Conservation (phyloP, 2,329 filamentous ascomycete genomes). For the Sarocladium oryzae region DNA sequence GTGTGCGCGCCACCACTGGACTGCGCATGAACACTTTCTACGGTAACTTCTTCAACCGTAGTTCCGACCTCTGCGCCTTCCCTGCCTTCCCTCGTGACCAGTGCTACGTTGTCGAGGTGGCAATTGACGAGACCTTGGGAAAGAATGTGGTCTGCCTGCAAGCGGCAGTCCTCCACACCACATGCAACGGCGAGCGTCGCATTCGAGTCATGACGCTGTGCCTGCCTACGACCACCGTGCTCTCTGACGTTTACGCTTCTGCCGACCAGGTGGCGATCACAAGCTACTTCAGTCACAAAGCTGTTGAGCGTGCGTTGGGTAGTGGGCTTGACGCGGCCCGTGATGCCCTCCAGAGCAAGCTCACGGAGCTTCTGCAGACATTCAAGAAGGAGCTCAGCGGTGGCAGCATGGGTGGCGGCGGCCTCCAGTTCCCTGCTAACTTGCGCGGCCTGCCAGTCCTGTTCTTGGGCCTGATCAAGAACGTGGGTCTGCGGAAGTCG, state of each 20-base stretch:
- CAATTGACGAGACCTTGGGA: constrained; percentile 88
- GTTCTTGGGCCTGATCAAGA: constrained; percentile 93
- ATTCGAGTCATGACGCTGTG: constrained; percentile 92
- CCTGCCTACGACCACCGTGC: constrained; percentile 82
- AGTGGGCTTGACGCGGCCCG: constrained; percentile 84
- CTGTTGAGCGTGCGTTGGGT: constrained; percentile 81
- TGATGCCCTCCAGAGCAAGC: constrained; percentile 84
- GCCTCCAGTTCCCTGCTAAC: constrained; percentile 90
- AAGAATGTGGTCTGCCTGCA: constrained; percentile 92
- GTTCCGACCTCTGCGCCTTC: constrained; percentile 95
- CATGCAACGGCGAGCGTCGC: constrained; percentile 91
- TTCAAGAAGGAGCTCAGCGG: constrained; percentile 96
- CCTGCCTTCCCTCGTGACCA: constrained; percentile 96
- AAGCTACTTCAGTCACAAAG: constrained; percentile 95
- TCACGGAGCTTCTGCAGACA: constrained; percentile 86
- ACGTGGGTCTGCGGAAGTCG: constrained; percentile 87
- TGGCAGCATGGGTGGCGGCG: constrained; percentile 82
- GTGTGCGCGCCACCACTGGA: constrained; percentile 90
- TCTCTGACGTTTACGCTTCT: constrained; percentile 89
- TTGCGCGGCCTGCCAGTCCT: constrained; percentile 80
- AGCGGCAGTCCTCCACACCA: constrained; percentile 92
- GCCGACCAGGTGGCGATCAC: constrained; percentile 92
- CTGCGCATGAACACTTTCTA: constrained; percentile 97
- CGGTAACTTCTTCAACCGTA: constrained; percentile 98
- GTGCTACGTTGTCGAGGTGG: constrained; percentile 95